Conservation (phyloP, 768 basidiomycete species). For the Boletellus ananas region DNA sequence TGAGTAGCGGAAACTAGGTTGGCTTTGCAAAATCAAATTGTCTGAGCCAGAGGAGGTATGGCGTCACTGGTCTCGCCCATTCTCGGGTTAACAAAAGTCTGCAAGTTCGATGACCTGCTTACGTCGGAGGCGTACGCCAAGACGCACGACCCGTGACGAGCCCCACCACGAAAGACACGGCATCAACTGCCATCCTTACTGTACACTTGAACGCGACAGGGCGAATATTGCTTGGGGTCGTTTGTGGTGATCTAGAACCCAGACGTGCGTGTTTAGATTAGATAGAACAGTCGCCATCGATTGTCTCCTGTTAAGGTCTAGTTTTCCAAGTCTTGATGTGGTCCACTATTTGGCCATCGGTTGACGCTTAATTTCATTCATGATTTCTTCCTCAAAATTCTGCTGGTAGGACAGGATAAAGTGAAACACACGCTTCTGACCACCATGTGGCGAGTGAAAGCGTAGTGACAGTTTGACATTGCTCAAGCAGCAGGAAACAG, state of each 20-base stretch:
- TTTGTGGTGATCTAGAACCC: slow-evolving; percentile 2
- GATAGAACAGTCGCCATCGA: slow-evolving; percentile 1
- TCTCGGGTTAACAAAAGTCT: neutral
- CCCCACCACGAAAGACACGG: slow-evolving; percentile 4
- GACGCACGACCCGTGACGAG: slow-evolving; percentile 44
- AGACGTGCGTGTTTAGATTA: slow-evolving; percentile 11
- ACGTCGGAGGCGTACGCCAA: slow-evolving; percentile 71
- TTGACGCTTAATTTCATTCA: no score
- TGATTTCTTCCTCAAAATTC: no score
- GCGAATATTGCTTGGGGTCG: neutral
- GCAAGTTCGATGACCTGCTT: slow-evolving; percentile 68
- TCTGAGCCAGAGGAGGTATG: slow-evolving; percentile 73
- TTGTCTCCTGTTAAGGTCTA: neutral
- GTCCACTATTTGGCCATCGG: no score
- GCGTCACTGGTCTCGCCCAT: neutral
- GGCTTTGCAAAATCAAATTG: slow-evolving; percentile 92
- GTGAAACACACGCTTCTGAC: no score
- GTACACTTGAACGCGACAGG: slow-evolving; percentile 1
- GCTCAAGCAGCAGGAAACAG: neutral
- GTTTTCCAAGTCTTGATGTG: no score
- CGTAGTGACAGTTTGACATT: neutral
- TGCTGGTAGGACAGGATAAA: no score
- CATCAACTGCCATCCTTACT: slow-evolving; percentile 22
- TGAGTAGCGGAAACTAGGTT: slow-evolving; percentile 50
- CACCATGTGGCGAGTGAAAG: no score